Evolutionary conservation across 2,329 filamentous ascomycete genomes (phyloP), one percentile per base, ranked within the genome.

Genomic region (Hypoxylon sp.): DNA sequence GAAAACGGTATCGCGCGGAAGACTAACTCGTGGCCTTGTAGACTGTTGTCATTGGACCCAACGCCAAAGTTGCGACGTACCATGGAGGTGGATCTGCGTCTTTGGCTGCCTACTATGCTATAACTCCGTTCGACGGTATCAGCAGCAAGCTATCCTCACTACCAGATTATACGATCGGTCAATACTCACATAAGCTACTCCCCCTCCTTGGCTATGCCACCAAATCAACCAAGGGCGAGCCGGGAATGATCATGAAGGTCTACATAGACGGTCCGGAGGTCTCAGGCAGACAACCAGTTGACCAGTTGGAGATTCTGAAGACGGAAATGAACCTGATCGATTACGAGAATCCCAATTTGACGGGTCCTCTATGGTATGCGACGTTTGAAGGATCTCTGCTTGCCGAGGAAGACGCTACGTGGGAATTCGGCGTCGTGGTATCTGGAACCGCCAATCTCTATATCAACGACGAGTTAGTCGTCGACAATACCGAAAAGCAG

Each of bases 121-220:
- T 93, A 19, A 93, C 89, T 0, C 92, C 92, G 1, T 89, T 91
- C 27, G 90, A 92, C 62, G 91, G 91, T 6, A 92, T 94, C 73
- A 85, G 83, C 42, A 82, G 82, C 35, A 86, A 87, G 75, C 79
- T 87, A 0, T 76, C 74, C 10, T 78, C 76, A 0, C 62, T 79
- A 4, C 83, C 85, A 0, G 77, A 75, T 1, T 91, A 88, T 75
- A 83, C 86, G 1, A 85, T 90, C 47, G 90, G 90, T 8, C 87
- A 86, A 42, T 89, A 91, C 76, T 88, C 87, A 0, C 89, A 91
- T 78, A 89, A 89, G 74, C 83, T 89, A 69, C 82, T 91, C 1
- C 90, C 89, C 0, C 79, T 89, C 0, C 80, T 91, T 3, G 87
- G 88, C 0, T 80, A 80, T 1, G 78, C 85, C 4, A 80, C 88